These are phyloP conservation scores for Chlamydomonas applanata DNA, from an alignment of 139 green algal genomes.

Conservation along the genomic window DNA sequence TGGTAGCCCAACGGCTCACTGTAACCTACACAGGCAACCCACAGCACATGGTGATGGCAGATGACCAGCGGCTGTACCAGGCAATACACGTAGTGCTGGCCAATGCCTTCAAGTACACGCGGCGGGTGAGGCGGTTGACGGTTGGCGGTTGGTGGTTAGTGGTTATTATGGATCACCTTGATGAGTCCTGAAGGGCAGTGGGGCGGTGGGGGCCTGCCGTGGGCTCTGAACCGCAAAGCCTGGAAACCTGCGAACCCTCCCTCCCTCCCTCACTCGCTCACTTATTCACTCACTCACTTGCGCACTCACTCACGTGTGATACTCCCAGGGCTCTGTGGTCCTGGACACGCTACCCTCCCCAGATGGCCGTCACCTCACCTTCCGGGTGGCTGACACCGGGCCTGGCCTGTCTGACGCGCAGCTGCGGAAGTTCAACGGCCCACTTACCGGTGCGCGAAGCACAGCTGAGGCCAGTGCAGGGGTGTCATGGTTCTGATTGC, in stretches of 20 bases:
- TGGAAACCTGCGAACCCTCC: too few relatives aligned
- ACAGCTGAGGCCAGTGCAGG: too few relatives aligned
- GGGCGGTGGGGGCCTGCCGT: background rate
- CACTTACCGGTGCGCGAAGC: constrained; percentile 19
- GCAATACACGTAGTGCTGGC: constrained; percentile 23
- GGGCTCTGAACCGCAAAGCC: background rate
- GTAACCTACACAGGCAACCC: constrained; percentile 13
- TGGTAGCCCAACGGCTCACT: constrained; percentile 29
- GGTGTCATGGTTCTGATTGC: too few relatives aligned
- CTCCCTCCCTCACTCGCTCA: too few relatives aligned
- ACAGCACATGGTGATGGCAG: constrained; percentile 20
- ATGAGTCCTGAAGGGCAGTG: too few relatives aligned
- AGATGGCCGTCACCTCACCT: constrained; percentile 10
- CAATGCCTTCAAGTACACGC: constrained; percentile 54
- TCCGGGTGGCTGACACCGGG: constrained; percentile 17
- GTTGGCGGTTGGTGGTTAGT: background rate
- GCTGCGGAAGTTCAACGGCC: constrained; percentile 33
- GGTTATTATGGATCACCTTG: too few relatives aligned
- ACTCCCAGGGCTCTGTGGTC: constrained; percentile 26
- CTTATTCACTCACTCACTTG: too few relatives aligned
- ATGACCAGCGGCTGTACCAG: constrained; percentile 38
- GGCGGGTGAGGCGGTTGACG: constrained; percentile 5
- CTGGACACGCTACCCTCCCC: constrained; percentile 10
- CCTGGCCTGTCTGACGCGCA: constrained; percentile 26
- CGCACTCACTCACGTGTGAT: too few relatives aligned